These are phyloP conservation scores for Botryosphaeria dothidea DNA, from an alignment of 2,329 filamentous ascomycete genomes.

Conservation along the genomic window DNA sequence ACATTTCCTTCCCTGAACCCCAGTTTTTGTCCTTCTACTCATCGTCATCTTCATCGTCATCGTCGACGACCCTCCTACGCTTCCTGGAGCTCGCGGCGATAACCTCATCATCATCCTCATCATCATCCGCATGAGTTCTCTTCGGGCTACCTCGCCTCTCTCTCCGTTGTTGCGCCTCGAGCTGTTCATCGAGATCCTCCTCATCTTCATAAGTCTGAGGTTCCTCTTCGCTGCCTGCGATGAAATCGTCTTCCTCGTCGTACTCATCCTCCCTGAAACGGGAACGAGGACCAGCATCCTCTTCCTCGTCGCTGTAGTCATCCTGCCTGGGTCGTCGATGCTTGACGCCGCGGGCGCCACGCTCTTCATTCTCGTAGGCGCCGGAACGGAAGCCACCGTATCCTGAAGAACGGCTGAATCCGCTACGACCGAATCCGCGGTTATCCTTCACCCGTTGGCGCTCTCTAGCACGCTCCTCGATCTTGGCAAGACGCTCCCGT, in stretches of 20 bases:
- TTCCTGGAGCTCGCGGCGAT: slow-evolving; percentile 34
- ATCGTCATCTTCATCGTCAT: slow-evolving; percentile 47
- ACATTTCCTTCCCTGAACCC: neutral
- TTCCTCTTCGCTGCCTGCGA: slow-evolving; percentile 75
- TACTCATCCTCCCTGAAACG: slow-evolving; percentile 70
- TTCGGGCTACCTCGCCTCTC: slow-evolving; percentile 41
- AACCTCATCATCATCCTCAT: slow-evolving; percentile 40
- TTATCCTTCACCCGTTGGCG: slow-evolving; percentile 64
- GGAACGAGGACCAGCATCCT: slow-evolving; percentile 65
- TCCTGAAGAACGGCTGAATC: slow-evolving; percentile 51
- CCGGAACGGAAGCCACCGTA: slow-evolving; percentile 53
- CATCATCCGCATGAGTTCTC: slow-evolving; percentile 32
- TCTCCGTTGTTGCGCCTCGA: slow-evolving; percentile 41
- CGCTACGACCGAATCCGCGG: slow-evolving; percentile 46
- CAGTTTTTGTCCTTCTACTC: neutral
- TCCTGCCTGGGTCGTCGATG: slow-evolving; percentile 39
- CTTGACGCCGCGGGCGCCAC: slow-evolving; percentile 34
- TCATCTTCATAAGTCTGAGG: slow-evolving; percentile 64
- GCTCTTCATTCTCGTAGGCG: slow-evolving; percentile 57
- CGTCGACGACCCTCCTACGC: slow-evolving; percentile 47
- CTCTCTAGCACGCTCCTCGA: slow-evolving; percentile 32
- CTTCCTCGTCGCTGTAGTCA: slow-evolving; percentile 71
- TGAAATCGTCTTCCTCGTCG: slow-evolving; percentile 76
- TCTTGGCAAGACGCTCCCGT: slow-evolving; percentile 57
- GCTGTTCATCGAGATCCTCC: slow-evolving; percentile 46